Percentiles rank a stretch among this genome's conserved stretches.
These are phyloP conservation scores for Phytophthora sojae DNA, from an alignment of 352 stramenopile genomes.

Conservation along the genomic window DNA sequence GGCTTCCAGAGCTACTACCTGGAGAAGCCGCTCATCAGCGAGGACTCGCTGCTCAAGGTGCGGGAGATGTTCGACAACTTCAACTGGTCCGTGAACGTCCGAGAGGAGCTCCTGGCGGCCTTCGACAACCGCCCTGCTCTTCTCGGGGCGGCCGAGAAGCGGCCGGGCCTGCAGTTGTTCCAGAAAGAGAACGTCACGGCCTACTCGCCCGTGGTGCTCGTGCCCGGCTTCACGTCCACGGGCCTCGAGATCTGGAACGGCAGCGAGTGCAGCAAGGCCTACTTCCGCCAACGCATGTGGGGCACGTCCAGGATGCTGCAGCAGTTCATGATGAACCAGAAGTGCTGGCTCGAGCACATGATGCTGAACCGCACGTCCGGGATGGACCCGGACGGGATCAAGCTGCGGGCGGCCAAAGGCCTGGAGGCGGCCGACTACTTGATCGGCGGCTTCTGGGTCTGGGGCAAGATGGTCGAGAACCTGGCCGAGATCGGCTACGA, in stretches of 20 bases:
- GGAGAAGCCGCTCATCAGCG: conserved; percentile 57
- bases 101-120: conserved; percentile 65
- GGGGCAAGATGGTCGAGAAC: conserved; percentile 92
- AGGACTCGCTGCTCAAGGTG: conserved; percentile 56
- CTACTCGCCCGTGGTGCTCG: conserved; percentile 87
- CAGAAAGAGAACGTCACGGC: conserved; percentile 59
- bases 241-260: conserved; percentile 96
- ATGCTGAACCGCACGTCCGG: conserved; percentile 91
- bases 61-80: conserved; percentile 69
- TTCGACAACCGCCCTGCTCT: conserved; percentile 69
- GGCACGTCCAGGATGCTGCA: conserved; percentile 89
- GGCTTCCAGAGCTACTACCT: conserved; percentile 57
- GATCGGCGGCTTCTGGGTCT: conserved; percentile 96
- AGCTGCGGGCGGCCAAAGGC: conserved; percentile 81
- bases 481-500: conserved; percentile 94
- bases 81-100: conserved; percentile 75
- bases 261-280: conserved; percentile 82
- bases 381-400: conserved; percentile 88
- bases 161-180: conserved; percentile 57
- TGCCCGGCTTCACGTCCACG: conserved; percentile 95
- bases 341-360: conserved; percentile 95
- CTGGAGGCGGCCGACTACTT: conserved; percentile 95
- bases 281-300: conserved; percentile 96
- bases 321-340: conserved; percentile 89
- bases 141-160: conserved; percentile 42